Evolutionary conservation across 257 asterid genomes (phyloP), one percentile per base, ranked within the genome.

Genomic region (Paraleonurus japonicus): DNA sequence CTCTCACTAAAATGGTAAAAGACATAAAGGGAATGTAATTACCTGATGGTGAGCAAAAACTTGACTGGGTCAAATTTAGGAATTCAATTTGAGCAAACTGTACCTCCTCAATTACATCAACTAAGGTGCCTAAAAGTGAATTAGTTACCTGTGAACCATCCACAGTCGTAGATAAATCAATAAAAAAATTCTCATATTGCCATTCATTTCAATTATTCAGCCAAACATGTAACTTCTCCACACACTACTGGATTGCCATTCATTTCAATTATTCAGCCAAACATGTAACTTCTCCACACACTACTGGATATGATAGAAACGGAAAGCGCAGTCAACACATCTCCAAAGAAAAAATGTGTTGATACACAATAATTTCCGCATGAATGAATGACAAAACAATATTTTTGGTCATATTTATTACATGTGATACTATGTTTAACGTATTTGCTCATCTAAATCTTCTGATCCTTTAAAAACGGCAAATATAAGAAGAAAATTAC

Each of bases 21-120:
- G 24, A 24, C 30, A 54, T 13, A n/a, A 33, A 72, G 7, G 65
- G 68, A 72, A 73, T 24, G 23, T 19, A 70, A 67, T 65, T 85
- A 88, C 98, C 92, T 67, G 82, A 78, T 33, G 81, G 82, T 77
- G 86, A 66, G 68, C 65, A 79, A 79, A 93, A 93, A 66, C 75
- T 75, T 23, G 88, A 79, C 71, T 59, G 71, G n/a, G 79, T 75
- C 81, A 88, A 76, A 72, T 88, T 87, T 33, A 23, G 84, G 55
- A 88, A 85, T 79, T 90, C 87, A 19, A 77, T 48, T 65, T 73
- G 84, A 63, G 95, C 95, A 66, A 73, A 60, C 65, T 86, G 93
- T 64, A 87, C 87, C 91, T 93, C 98, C 78, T 77, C 89, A 30
- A 86, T 57, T 73, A 93, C 93, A 76, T 88, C 96, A 51, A 93